Evolutionary conservation across 192 early-diverging fungal species (phyloP).

Genomic region (Backusella tuberculispora): DNA sequence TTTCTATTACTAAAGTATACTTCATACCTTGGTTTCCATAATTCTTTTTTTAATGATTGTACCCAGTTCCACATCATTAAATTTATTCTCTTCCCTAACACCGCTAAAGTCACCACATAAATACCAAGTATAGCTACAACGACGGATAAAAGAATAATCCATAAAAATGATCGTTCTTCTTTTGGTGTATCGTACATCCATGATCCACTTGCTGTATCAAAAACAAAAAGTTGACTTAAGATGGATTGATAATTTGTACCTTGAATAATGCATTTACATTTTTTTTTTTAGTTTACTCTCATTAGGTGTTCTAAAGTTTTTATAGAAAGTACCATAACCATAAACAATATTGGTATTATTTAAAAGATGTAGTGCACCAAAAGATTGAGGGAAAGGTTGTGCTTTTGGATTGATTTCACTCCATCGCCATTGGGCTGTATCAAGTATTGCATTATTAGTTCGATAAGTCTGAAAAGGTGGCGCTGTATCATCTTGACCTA

Average conservation of each 20-base stretch:
- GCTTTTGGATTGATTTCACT: neutral
- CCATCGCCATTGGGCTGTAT: neutral
- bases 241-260: slow-evolving; percentile 19
- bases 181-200: neutral
- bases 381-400: slow-evolving; percentile 14
- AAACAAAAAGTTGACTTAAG: neutral
- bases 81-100: neutral
- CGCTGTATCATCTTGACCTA: neutral
- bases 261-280: neutral
- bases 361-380: neutral
- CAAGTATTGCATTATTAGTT: neutral
- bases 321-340: neutral
- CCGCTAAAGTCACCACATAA: neutral
- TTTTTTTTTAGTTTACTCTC: neutral
- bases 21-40: slow-evolving; percentile 20
- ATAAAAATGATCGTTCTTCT: neutral
- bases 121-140: neutral
- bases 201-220: neutral
- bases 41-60: neutral
- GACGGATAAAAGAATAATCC: neutral
- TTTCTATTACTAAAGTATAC: neutral
- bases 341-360: neutral
- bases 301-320: neutral
- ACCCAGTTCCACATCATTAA: neutral
- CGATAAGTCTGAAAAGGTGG: slow-evolving; percentile 6